These are phyloP conservation scores for Dactylellina haptotyla DNA, from an alignment of 2,329 filamentous ascomycete genomes.

Conservation along the genomic window DNA sequence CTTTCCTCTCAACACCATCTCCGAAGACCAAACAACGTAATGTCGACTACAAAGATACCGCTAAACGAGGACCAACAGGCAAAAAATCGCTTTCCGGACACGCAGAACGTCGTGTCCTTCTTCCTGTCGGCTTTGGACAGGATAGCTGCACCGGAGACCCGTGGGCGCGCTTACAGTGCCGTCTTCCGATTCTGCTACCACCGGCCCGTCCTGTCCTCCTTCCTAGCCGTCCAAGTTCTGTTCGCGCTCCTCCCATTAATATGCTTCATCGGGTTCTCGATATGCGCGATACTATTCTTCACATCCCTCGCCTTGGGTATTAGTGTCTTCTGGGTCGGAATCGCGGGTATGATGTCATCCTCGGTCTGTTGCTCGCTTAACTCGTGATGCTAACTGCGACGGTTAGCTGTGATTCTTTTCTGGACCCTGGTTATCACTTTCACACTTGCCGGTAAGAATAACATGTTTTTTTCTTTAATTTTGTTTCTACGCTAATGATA, in stretches of 20 bases:
- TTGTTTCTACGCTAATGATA: neutral
- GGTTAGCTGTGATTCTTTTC: conserved; percentile 27
- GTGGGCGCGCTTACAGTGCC: conserved; percentile 9
- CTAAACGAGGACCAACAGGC: neutral
- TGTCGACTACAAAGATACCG: neutral
- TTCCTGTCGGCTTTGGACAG: conserved; percentile 29
- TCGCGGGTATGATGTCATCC: conserved; percentile 43
- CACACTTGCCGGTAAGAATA: conserved; percentile 37
- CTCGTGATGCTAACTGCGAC: neutral
- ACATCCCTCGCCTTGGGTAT: conserved; percentile 21
- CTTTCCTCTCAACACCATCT: conserved; percentile 3
- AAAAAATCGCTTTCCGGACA: conserved; percentile 9
- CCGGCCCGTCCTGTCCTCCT: conserved; percentile 37
- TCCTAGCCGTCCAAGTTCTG: conserved; percentile 24
- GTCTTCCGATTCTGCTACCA: conserved; percentile 42
- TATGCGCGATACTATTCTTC: conserved; percentile 18
- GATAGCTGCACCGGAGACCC: conserved; percentile 23
- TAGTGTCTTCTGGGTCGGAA: conserved; percentile 35
- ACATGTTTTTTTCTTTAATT: too few relatives aligned
- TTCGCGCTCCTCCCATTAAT: conserved; percentile 38
- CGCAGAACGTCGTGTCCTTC: conserved; percentile 45
- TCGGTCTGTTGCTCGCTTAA: conserved; percentile 4
- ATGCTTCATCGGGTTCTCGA: conserved; percentile 36
- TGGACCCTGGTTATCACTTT: conserved; percentile 44
- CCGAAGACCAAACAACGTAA: conserved; percentile 1